These are phyloP conservation scores for Aurinia saxatilis DNA, from an alignment of 345 rosid species.

Conservation along the genomic window DNA sequence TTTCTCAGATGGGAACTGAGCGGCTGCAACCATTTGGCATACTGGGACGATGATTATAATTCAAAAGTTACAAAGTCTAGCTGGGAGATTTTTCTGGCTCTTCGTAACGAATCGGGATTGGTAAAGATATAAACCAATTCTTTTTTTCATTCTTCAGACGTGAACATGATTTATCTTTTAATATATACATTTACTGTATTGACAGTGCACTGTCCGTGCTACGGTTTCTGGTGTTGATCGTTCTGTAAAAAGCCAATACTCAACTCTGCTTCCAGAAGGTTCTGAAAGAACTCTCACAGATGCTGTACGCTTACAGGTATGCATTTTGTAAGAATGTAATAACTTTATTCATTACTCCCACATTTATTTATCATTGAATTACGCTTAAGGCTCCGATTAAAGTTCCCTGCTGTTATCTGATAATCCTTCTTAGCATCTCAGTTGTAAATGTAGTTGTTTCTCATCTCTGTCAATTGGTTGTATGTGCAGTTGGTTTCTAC, in stretches of 20 bases:
- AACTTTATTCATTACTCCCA: not conserved
- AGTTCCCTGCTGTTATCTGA: not conserved
- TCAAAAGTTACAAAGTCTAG: slow-evolving; percentile 39
- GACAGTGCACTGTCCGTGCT: slow-evolving; percentile 79
- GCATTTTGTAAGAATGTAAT: slow-evolving; percentile 6
- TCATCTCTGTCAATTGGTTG: slow-evolving; percentile 24
- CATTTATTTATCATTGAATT: not conserved
- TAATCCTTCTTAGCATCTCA: not conserved
- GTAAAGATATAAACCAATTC: slow-evolving; percentile 28
- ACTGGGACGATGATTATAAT: slow-evolving; percentile 58
- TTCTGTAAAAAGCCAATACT: slow-evolving; percentile 30
- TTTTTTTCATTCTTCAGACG: not conserved
- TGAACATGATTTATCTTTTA: not conserved
- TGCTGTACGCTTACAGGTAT: slow-evolving; percentile 76
- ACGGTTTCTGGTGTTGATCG: slow-evolving; percentile 48
- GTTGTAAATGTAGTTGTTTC: slow-evolving; percentile 1
- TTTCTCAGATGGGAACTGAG: slow-evolving; percentile 72
- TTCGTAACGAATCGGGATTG: slow-evolving; percentile 77
- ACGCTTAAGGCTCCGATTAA: not conserved
- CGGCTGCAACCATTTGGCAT: slow-evolving; percentile 60
- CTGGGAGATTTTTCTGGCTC: slow-evolving; percentile 81
- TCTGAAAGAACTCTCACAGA: slow-evolving; percentile 48
- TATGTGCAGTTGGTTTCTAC: slow-evolving; percentile 83
- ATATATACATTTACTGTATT: slow-evolving; percentile 21
- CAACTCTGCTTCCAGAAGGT: slow-evolving; percentile 38